phyloP scores from a whole-genome alignment of 2,329 filamentous ascomycete genomes.

The Cladosporium colombiae region DNA sequence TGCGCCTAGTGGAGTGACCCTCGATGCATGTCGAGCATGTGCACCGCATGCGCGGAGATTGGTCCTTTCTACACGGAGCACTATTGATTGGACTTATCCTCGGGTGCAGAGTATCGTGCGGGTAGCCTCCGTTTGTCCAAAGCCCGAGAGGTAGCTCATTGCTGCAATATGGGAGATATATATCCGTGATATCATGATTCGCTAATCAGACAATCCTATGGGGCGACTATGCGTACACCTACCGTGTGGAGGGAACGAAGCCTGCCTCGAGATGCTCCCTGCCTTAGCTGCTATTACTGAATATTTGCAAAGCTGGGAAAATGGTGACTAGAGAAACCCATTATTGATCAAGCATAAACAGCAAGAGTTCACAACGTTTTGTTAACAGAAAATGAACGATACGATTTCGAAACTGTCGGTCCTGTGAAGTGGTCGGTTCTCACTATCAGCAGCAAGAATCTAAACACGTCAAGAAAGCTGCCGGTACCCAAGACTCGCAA shows the following conservation, averaged over 20 bases:
- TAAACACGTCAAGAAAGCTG: background rate
- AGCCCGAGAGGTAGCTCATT: background rate
- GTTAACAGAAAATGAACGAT: too few relatives aligned
- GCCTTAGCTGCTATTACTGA: background rate
- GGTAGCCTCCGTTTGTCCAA: background rate
- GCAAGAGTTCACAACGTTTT: background rate
- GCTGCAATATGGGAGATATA: background rate
- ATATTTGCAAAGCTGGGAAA: background rate
- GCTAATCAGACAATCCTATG: background rate
- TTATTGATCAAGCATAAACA: background rate
- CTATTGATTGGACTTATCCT: background rate
- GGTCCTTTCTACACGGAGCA: background rate
- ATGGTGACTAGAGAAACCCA: background rate
- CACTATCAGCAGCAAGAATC: too few relatives aligned
- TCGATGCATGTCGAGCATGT: background rate
- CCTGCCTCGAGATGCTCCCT: too few relatives aligned
- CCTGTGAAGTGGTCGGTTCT: too few relatives aligned
- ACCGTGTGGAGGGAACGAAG: background rate
- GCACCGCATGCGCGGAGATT: background rate
- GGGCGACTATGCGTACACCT: background rate
- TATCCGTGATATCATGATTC: background rate
- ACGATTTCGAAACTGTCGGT: too few relatives aligned
- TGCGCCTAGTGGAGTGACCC: conserved; percentile 9
- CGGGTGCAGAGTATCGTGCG: background rate
- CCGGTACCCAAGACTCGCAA: background rate